A percentile compares a stretch with the other conserved stretches of the same genome.
Conservation (phyloP, 1,284 basidiomycete genomes). For the Cystobasidium pallidum region DNA sequence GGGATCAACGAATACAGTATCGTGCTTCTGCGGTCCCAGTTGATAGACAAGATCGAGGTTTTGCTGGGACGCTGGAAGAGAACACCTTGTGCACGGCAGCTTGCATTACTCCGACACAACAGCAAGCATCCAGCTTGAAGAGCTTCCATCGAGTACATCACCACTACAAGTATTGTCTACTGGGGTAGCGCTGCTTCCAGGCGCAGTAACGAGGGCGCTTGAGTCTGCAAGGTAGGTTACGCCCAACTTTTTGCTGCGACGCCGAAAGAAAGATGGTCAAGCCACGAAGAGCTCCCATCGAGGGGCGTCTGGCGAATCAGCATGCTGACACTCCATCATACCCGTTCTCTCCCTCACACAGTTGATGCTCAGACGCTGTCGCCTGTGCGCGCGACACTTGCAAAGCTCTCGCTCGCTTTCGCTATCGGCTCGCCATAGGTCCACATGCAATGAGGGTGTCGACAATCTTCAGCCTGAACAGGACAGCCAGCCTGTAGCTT, state of each 20-base stretch:
- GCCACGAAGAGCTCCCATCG: too few relatives aligned
- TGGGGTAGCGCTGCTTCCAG: neutral
- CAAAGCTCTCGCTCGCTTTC: constrained; percentile 15
- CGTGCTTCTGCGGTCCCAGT: neutral
- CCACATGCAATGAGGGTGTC: neutral
- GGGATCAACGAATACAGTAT: neutral
- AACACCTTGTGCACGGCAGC: neutral
- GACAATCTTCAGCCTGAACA: neutral
- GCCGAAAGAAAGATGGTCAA: neutral
- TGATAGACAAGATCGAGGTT: neutral
- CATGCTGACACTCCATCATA: neutral
- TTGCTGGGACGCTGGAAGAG: neutral
- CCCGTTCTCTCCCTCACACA: neutral
- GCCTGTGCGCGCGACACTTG: constrained; percentile 41
- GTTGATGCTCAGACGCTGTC: constrained; percentile 45
- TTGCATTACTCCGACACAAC: neutral
- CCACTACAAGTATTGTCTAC: neutral
- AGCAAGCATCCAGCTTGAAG: too few relatives aligned
- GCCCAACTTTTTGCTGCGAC: constrained; percentile 7
- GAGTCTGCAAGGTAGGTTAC: constrained; percentile 5
- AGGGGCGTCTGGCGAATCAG: neutral
- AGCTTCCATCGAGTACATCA: neutral
- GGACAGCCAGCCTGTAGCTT: constrained; percentile 12
- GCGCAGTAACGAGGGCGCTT: neutral
- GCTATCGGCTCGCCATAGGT: constrained; percentile 20